phyloP scores from a whole-genome alignment of 805 yeast genomes.

The Candida tammaniensis region DNA sequence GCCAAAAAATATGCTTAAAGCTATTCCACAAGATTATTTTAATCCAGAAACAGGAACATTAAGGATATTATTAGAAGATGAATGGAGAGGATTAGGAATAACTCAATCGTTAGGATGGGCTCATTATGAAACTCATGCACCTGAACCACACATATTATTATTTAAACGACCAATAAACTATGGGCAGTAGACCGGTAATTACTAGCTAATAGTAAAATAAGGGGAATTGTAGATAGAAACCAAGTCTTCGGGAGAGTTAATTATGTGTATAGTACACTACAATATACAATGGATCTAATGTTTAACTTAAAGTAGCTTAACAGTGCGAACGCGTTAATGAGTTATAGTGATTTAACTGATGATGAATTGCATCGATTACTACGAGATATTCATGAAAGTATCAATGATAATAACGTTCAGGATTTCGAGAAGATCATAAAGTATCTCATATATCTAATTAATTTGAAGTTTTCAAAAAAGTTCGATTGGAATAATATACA shows the following conservation, averaged over 20 bases:
- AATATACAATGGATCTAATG: too few species aligned
- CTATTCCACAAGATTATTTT: slow-evolving; percentile 91
- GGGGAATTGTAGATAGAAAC: too few species aligned
- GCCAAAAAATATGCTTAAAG: slow-evolving; percentile 93
- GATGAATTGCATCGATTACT: slow-evolving; percentile 31
- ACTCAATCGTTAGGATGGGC: slow-evolving; percentile 98
- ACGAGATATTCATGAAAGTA: slow-evolving; percentile 30
- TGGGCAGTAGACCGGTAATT: slow-evolving; percentile 45
- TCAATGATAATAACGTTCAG: slow-evolving; percentile 26
- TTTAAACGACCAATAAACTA: slow-evolving; percentile 66
- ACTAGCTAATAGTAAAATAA: too few species aligned
- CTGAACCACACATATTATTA: slow-evolving; percentile 94
- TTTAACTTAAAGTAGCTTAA: too few species aligned
- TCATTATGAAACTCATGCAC: slow-evolving; percentile 96
- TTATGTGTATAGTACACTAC: too few species aligned
- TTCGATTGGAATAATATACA: slow-evolving; percentile 1
- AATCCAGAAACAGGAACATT: slow-evolving; percentile 91
- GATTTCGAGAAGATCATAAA: slow-evolving; percentile 35
- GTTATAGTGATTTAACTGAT: slow-evolving; percentile 18
- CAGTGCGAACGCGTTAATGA: too few species aligned
- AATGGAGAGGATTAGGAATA: slow-evolving; percentile 97
- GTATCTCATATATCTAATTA: slow-evolving; percentile 21
- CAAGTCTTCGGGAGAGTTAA: too few species aligned
- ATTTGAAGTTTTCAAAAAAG: too few species aligned
- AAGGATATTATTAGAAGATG: slow-evolving; percentile 87